phyloP scores from a whole-genome alignment of 2,329 filamentous ascomycete species.

The Whalleya microplaca region DNA sequence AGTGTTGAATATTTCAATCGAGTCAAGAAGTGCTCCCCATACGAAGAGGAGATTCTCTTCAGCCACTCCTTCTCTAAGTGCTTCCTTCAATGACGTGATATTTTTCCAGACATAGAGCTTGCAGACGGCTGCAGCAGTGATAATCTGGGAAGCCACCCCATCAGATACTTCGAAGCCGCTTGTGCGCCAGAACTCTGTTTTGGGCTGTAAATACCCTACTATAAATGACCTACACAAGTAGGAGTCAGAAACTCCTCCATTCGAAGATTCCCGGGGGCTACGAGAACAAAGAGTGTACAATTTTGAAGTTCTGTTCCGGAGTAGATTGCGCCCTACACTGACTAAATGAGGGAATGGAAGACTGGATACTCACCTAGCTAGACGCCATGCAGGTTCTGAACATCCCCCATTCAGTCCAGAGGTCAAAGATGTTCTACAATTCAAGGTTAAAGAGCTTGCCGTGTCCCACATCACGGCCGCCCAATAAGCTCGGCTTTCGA shows the following conservation, averaged over 20 bases:
- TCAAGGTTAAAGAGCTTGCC: conserved; percentile 9
- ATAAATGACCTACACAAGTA: no score
- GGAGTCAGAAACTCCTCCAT: no score
- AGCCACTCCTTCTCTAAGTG: conserved; percentile 15
- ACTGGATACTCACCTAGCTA: no score
- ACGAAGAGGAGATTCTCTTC: conserved; percentile 13
- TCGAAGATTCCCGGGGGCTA: no score
- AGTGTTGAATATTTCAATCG: background rate
- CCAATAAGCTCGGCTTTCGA: conserved; percentile 19
- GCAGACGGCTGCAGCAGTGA: conserved; percentile 5
- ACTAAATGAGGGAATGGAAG: no score
- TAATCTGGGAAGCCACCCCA: conserved; percentile 1
- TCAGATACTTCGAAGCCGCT: conserved; percentile 5
- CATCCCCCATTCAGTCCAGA: conserved; percentile 20
- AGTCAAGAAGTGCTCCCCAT: conserved; percentile 10
- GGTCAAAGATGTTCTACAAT: conserved; percentile 15
- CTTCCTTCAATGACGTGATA: conserved; percentile 22
- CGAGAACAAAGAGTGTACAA: no score
- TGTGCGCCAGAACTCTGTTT: background rate
- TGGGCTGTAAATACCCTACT: conserved; percentile 5
- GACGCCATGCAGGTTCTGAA: conserved; percentile 15
- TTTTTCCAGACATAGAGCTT: conserved; percentile 18
- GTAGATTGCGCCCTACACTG: no score
- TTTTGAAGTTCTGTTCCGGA: no score
- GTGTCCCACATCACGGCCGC: conserved; percentile 21